A percentile compares a stretch with the other conserved stretches of the same genome.
phyloP scores from a whole-genome alignment of 495 filamentous ascomycete species.

The Immersiella caudata region DNA sequence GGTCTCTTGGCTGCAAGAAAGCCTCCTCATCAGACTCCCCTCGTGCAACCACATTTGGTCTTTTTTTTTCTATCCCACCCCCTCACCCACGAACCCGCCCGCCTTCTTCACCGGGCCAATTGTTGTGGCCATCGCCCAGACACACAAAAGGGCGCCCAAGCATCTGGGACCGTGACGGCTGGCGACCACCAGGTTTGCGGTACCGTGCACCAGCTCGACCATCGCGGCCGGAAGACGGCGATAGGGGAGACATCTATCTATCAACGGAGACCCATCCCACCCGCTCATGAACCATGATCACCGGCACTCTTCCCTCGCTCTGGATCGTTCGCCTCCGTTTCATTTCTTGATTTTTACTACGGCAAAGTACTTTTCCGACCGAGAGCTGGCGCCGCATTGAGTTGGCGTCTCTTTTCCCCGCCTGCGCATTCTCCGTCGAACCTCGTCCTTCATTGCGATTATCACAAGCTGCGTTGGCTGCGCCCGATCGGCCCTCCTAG shows the following conservation, averaged over 20 bases:
- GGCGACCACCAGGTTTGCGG: slow-evolving; percentile 16
- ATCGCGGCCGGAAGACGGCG: slow-evolving; percentile 10
- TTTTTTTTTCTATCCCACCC: slow-evolving; percentile 27
- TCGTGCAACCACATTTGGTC: slow-evolving; percentile 32
- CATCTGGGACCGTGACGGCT: slow-evolving; percentile 21
- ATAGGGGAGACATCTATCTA: slow-evolving; percentile 13
- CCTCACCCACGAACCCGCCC: slow-evolving; percentile 22
- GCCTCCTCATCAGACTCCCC: slow-evolving; percentile 29
- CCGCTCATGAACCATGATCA: slow-evolving; percentile 49
- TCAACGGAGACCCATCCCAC: slow-evolving; percentile 8
- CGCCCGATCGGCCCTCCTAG: slow-evolving; percentile 6
- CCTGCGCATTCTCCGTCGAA: slow-evolving; percentile 2
- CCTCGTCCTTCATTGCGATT: background rate
- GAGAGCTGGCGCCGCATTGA: background rate
- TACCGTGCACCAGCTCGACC: slow-evolving; percentile 19
- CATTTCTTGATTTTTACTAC: slow-evolving; percentile 47
- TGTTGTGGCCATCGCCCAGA: slow-evolving; percentile 24
- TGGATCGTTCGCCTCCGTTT: slow-evolving; percentile 53
- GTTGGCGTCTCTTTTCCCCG: background rate
- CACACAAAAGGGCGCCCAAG: slow-evolving; percentile 17
- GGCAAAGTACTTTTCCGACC: slow-evolving; percentile 13
- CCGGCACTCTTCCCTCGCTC: slow-evolving; percentile 49
- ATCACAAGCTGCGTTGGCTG: background rate
- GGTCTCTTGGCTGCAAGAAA: slow-evolving; percentile 18
- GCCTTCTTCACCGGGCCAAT: slow-evolving; percentile 29